Conservation (phyloP, 2,329 filamentous ascomycete genomes). For the Apiospora malaysiana region DNA sequence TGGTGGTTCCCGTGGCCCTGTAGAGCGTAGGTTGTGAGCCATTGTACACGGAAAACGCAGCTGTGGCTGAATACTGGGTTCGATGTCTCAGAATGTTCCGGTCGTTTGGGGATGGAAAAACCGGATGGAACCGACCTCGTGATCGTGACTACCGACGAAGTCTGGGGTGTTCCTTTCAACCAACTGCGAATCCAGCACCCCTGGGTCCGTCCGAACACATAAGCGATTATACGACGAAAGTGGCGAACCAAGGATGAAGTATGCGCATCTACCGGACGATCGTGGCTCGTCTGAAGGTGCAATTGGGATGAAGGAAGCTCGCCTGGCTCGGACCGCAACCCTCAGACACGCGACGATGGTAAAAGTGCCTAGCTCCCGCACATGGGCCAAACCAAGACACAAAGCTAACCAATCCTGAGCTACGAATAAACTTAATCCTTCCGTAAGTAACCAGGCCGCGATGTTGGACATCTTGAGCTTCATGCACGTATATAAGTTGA, state of each 20-base stretch:
- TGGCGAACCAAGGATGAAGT: neutral
- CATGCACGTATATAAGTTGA: neutral
- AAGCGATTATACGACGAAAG: neutral
- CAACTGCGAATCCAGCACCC: neutral
- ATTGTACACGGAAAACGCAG: neutral
- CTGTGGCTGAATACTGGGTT: neutral
- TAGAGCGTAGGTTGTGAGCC: neutral
- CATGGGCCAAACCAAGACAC: neutral
- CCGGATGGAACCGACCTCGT: neutral
- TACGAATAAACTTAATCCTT: neutral
- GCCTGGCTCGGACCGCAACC: constrained; percentile 7
- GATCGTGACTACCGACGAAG: neutral
- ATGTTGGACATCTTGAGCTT: neutral
- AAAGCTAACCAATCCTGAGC: neutral
- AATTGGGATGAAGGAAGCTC: neutral
- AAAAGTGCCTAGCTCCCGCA: neutral
- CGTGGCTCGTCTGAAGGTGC: neutral
- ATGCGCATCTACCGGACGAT: neutral
- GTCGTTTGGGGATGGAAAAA: neutral
- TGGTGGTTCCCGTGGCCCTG: neutral
- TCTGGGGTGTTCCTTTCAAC: neutral
- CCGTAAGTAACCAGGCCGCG: neutral
- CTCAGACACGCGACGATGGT: neutral
- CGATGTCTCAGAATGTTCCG: neutral
- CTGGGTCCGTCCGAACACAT: neutral